phyloP scores from a whole-genome alignment of 176 grass and related monocot genomes.

The Lolium rigidum region DNA sequence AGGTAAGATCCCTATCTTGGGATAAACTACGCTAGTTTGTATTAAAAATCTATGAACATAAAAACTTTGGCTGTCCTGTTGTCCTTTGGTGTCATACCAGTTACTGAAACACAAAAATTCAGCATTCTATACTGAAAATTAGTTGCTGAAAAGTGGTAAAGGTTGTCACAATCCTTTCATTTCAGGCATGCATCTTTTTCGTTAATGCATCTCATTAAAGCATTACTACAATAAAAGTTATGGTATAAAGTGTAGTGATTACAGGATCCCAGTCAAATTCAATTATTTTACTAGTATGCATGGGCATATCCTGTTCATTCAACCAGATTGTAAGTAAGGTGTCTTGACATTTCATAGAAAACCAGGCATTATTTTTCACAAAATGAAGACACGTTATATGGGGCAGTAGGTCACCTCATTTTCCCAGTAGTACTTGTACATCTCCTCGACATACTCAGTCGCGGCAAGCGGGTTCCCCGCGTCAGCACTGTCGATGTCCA shows the following conservation, averaged over 20 bases:
- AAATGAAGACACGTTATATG: background rate
- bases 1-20: background rate
- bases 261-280: slow-evolving; percentile 13
- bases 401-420: slow-evolving; percentile 67
- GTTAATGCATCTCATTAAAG: slow-evolving; percentile 6
- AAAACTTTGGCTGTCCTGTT: background rate
- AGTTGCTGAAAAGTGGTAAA: slow-evolving; percentile 4
- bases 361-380: background rate
- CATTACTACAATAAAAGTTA: slow-evolving; percentile 11
- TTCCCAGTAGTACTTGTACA: slow-evolving; percentile 72
- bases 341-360: background rate
- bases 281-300: slow-evolving; percentile 10
- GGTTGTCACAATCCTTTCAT: background rate
- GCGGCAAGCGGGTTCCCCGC: slow-evolving; percentile 64
- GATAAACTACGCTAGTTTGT: background rate
- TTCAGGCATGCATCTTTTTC: background rate
- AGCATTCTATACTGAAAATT: background rate
- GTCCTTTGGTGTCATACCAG: background rate
- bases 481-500: slow-evolving; percentile 76
- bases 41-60: background rate
- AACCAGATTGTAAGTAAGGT: background rate
- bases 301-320: background rate
- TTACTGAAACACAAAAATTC: background rate
- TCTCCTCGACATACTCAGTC: slow-evolving; percentile 75
- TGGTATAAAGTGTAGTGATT: slow-evolving; percentile 23